Percentiles rank a stretch among this genome's conserved stretches.
Evolutionary conservation across 352 stramenopile genomes (phyloP).

Genomic region (Phytophthora hybrid): DNA sequence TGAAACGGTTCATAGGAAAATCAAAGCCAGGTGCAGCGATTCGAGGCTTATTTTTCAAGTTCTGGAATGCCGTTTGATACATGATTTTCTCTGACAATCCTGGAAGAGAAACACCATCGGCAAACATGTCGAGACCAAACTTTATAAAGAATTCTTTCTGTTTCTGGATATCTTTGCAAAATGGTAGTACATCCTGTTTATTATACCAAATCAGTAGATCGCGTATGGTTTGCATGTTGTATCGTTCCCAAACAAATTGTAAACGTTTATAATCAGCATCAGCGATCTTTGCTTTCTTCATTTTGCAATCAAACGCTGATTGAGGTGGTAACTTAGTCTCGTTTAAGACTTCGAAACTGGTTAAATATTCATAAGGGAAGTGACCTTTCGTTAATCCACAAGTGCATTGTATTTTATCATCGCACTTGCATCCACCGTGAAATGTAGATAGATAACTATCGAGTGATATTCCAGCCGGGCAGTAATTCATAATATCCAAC

Average conservation of each 20-base stretch:
- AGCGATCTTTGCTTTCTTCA: neutral
- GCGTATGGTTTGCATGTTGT: neutral
- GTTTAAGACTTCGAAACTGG: neutral
- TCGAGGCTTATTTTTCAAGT: no score
- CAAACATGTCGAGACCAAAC: slow-evolving; percentile 33
- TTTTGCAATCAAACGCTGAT: neutral
- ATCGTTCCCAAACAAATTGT: neutral
- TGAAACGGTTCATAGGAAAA: no score
- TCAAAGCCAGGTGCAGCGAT: no score
- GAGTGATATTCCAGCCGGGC: slow-evolving; percentile 31
- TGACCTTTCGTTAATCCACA: slow-evolving; percentile 33
- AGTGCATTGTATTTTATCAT: slow-evolving; percentile 35
- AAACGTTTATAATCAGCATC: neutral
- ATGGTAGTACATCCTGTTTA: neutral
- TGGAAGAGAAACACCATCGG: slow-evolving; percentile 21
- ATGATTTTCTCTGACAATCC: slow-evolving; percentile 29
- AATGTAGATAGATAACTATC: slow-evolving; percentile 23
- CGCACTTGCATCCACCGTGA: slow-evolving; percentile 29
- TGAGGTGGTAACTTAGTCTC: neutral
- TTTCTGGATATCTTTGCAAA: neutral
- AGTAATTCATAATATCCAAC: slow-evolving; percentile 39
- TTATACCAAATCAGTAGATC: neutral
- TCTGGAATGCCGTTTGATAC: slow-evolving; percentile 22
- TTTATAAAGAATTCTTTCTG: slow-evolving; percentile 22
- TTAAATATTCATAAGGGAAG: slow-evolving; percentile 43